Conservation (phyloP, 225 moss, liverwort and hornwort genomes). For the Pleurozium schreberi region DNA sequence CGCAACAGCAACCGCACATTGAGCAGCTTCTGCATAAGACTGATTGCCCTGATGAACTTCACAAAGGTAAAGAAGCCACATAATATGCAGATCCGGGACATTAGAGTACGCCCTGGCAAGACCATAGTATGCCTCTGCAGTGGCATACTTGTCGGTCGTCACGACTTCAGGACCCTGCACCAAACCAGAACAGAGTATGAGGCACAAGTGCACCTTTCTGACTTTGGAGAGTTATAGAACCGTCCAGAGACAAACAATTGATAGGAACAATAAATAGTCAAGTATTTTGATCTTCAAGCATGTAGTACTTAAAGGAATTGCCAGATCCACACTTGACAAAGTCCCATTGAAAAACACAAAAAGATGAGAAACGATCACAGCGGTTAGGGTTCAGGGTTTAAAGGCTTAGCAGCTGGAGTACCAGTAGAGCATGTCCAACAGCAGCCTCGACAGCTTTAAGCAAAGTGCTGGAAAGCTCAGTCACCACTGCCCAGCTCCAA, state of each 20-base stretch:
- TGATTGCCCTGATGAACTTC: conserved; percentile 98
- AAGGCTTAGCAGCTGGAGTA: conserved; percentile 13
- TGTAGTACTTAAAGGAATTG: background rate
- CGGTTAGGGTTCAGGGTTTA: background rate
- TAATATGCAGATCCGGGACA: conserved; percentile 96
- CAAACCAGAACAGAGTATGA: background rate
- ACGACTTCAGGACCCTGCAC: conserved; percentile 68
- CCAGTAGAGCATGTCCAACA: conserved; percentile 93
- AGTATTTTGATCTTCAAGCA: background rate
- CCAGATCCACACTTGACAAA: background rate
- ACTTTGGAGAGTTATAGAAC: background rate
- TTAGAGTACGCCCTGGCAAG: conserved; percentile 94
- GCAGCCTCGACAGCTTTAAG: conserved; percentile 95
- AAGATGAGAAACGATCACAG: background rate
- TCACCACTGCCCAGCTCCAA: conserved; percentile 80
- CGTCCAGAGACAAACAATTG: background rate
- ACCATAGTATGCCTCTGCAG: conserved; percentile 90
- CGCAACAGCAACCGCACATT: conserved; percentile 98
- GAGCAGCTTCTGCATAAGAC: conserved; percentile 98
- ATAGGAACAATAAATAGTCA: background rate
- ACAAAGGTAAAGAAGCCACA: conserved; percentile 98
- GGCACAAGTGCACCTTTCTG: background rate
- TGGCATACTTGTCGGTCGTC: conserved; percentile 85
- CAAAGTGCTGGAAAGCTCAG: conserved; percentile 71
- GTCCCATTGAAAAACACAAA: background rate